Evolutionary conservation across 148 eudicot species (phyloP), one percentile per base, ranked within the genome.

Genomic region (Heliamphora exappendiculata): DNA sequence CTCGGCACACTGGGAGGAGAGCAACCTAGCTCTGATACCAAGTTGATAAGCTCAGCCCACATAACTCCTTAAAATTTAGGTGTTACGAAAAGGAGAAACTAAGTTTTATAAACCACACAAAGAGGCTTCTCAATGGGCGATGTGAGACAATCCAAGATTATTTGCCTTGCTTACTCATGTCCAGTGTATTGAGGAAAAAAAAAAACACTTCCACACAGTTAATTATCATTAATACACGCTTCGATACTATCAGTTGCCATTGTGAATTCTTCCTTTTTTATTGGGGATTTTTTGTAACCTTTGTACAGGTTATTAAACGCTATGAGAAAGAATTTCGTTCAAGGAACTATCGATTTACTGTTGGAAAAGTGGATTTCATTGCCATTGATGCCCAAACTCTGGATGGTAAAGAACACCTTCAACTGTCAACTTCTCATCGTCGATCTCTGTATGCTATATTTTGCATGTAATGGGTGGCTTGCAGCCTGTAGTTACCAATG

Each of bases 361-460:
- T 87, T 71, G 97, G 98, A 78, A 86, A 85, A 70, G 90, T 94
- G 58, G 92, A 92, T 77, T 94, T 94, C 84, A 81, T 94, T 84
- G 89, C 88, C 14, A 75, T 94, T 78, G 98, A 94, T 89, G 86
- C 96, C 55, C 98, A 94, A 85, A 81, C 89, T 33, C 44, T 94
- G 77, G 98, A 94, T 85, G 98, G 97, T 92, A 87, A 82, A 31
- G 67, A 28, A 44, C 41, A 22, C 49, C 67, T 28, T 17, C 69
- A 26, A 39, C 22, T 10, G 31, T 62, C 10, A 37, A 28, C 29
- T 44, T 60, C 34, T 55, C 37, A 29, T 28, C 10, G 11, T 71
- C 19, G 7, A 44, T 51, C 60, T 29, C 50, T 7, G 3, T 31
- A 71, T 71, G 44, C 62, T 71, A 31, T 31, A 14, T 39, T 41